A percentile compares a stretch with the other conserved stretches of the same genome.
phyloP scores from a whole-genome alignment of 306 rosid species.

The Pyrus pyrifolia region DNA sequence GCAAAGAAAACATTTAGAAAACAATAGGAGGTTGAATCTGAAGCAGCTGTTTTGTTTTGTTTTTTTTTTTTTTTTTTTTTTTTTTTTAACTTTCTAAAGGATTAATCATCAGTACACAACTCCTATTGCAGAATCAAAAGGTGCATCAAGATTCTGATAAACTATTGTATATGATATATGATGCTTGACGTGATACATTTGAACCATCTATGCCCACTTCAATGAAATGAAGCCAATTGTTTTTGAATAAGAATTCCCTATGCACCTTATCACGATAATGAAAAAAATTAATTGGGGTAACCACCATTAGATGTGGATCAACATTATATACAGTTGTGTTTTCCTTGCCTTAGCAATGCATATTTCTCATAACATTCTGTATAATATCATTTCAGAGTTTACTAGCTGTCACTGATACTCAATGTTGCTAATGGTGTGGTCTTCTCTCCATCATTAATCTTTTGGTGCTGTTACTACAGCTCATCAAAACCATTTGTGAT shows the following conservation, averaged over 20 bases:
- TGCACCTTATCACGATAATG: neutral
- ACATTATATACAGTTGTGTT: neutral
- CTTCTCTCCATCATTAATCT: neutral
- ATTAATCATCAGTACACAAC: no score
- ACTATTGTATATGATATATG: neutral
- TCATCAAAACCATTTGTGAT: neutral
- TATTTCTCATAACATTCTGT: neutral
- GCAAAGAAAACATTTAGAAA: neutral
- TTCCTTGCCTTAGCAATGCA: neutral
- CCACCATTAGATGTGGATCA: neutral
- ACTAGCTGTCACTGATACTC: neutral
- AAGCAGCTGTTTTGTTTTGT: neutral
- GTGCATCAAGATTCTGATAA: neutral
- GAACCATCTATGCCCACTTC: neutral
- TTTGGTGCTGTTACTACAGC: neutral
- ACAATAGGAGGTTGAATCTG: neutral
- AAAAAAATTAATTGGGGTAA: neutral
- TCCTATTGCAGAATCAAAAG: neutral
- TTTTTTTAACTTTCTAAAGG: neutral
- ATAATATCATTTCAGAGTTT: neutral
- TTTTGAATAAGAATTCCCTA: no score
- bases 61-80: no score
- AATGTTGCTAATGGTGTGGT: neutral
- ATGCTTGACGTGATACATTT: neutral
- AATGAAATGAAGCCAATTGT: neutral